Conservation (phyloP, 75 land plant genomes). For the Chamaecyparis obtusa region DNA sequence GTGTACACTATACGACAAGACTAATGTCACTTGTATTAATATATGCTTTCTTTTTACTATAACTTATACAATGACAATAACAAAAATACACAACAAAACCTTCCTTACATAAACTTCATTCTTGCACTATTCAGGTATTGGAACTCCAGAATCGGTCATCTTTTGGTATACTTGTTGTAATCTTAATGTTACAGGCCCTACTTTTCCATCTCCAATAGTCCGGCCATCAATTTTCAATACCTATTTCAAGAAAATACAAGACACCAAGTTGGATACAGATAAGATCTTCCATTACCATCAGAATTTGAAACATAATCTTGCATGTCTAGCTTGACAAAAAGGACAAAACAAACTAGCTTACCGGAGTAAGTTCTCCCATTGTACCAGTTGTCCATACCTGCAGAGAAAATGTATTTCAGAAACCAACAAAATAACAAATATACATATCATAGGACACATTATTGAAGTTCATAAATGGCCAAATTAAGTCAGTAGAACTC, state of each 20-base stretch:
- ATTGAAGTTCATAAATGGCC: neutral
- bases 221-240: slow-evolving; percentile 94
- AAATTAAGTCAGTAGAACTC: neutral
- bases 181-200: slow-evolving; percentile 69
- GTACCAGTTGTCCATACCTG: slow-evolving; percentile 99
- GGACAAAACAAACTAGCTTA: slow-evolving; percentile 26
- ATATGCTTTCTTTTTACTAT: neutral
- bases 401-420: slow-evolving; percentile 4
- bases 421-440: neutral
- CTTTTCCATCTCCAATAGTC: slow-evolving; percentile 71
- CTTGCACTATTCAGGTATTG: slow-evolving; percentile 53
- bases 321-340: neutral
- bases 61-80: neutral
- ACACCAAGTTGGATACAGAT: neutral
- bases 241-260: slow-evolving; percentile 25
- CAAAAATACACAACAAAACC: neutral
- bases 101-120: neutral
- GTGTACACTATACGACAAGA: neutral
- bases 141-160: slow-evolving; percentile 66
- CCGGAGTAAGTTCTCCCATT: slow-evolving; percentile 97
- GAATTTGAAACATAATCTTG: neutral
- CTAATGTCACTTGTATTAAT: neutral
- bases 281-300: neutral
- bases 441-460: neutral
- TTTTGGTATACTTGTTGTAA: slow-evolving; percentile 69